Evolutionary conservation across 2,329 filamentous ascomycete genomes (phyloP), one percentile per base, ranked within the genome.

Genomic region (Diaporthe citri): DNA sequence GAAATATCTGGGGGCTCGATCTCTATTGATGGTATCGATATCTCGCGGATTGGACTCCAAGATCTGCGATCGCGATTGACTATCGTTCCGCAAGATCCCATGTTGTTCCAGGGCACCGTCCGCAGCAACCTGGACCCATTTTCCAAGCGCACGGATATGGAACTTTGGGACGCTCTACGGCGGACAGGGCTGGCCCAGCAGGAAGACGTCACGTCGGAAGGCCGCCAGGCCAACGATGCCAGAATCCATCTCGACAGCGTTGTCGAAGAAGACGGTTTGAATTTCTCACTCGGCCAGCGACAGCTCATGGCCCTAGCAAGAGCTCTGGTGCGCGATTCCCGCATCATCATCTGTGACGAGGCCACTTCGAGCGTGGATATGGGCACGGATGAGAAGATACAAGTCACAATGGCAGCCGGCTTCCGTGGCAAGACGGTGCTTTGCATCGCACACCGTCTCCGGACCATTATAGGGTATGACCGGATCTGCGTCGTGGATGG

Each of bases 261-360:
- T 2, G 96, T 98, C 3, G 95, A 98, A 79, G 96, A 98, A 82
- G 96, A 98, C 85, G 97, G 97, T 0, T 89, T 98, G 76, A 98
- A 98, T 84, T 98, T 98, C 87, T 97, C 95, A 0, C 92, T 98
- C 13, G 96, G 96, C 8, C 96, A 98, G 85, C 92, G 97, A 3
- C 97, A 98, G 84, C 90, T 98, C 64, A 97, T 98, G 94, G 97
- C 97, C 1, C 89, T 99, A 1, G 96, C 96, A 0, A 92, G 97
- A 1, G 97, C 97, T 0, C 90, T 99, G 3, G 96, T 98, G 6
- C 92, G 96, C 51, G 92, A 93, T 56, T 94, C 93, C 0, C 95
- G 94, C 79, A 98, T 98, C 84, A 98, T 98, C 79, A 93, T 99
- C 62, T 98, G 96, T 84, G 97, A 99, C 86, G 97, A 99, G 84